Conservation (phyloP, 2,329 filamentous ascomycete genomes). For the Aureobasidium pullulans region DNA sequence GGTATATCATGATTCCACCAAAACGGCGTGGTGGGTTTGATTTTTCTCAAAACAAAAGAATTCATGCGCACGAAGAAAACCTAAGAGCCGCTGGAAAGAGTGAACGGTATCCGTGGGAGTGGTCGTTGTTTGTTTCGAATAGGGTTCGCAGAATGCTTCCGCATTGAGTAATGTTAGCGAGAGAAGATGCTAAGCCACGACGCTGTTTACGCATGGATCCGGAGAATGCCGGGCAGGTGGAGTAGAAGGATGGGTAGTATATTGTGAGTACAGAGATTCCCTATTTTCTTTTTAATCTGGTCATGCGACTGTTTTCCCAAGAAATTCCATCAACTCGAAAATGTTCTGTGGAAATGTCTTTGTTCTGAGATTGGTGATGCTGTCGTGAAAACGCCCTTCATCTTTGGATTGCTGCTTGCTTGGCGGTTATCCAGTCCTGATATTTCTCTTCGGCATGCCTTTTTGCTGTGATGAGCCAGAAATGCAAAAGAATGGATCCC, state of each 20-base stretch:
- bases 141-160: slow-evolving; percentile 1
- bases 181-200: background rate
- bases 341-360: background rate
- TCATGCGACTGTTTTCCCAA: no score
- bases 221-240: no score
- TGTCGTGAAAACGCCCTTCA: background rate
- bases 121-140: background rate
- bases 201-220: no score
- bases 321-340: no score
- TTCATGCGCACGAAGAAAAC: no score
- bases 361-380: background rate
- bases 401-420: slow-evolving; percentile 1
- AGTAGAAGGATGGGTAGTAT: background rate
- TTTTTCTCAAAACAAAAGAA: no score
- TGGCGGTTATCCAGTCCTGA: slow-evolving; percentile 4
- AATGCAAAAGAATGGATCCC: slow-evolving; percentile 6
- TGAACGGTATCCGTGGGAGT: no score
- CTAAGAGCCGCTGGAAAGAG: no score
- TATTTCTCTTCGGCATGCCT: background rate
- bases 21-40: no score
- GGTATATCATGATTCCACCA: no score
- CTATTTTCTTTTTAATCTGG: no score
- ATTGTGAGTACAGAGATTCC: background rate
- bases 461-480: slow-evolving; percentile 9
- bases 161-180: background rate